Evolutionary conservation across 371 early-diverging fungal species (phyloP).

Genomic region (Capillidium rhysosporum): DNA sequence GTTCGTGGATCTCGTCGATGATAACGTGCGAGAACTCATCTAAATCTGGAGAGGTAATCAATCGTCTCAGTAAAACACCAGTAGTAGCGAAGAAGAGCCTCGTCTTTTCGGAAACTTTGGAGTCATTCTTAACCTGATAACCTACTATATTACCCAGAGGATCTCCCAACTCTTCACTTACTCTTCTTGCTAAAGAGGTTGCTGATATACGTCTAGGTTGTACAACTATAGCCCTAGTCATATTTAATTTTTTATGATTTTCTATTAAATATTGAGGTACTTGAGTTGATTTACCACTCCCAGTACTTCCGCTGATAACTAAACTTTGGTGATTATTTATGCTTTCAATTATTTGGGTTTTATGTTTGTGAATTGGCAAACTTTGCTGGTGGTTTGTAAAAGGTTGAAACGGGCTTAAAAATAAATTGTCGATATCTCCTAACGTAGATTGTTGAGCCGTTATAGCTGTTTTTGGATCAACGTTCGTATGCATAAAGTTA

Average conservation of each 20-base stretch:
- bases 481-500: no score
- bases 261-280: conserved; percentile 82
- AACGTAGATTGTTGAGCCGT: no score
- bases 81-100: conserved; percentile 55
- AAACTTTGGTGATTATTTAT: conserved; percentile 35
- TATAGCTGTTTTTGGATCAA: no score
- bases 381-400: no score
- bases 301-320: conserved; percentile 91
- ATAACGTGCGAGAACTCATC: conserved; percentile 43
- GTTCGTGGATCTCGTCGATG: conserved; percentile 78
- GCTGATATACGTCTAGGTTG: conserved; percentile 85
- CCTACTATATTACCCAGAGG: conserved; percentile 42
- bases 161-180: conserved; percentile 60
- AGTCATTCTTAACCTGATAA: conserved; percentile 65
- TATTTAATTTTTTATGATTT: background rate
- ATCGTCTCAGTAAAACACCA: conserved; percentile 46
- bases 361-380: no score
- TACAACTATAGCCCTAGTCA: conserved; percentile 13
- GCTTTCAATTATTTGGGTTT: no score
- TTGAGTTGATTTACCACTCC: conserved; percentile 96
- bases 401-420: no score
- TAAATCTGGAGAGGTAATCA: conserved; percentile 36
- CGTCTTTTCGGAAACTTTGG: conserved; percentile 24
- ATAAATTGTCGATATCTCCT: no score
- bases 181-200: conserved; percentile 76